Evolutionary conservation across 176 grass and related monocot genomes (phyloP).

Genomic region (Cenchrus purpureus): DNA sequence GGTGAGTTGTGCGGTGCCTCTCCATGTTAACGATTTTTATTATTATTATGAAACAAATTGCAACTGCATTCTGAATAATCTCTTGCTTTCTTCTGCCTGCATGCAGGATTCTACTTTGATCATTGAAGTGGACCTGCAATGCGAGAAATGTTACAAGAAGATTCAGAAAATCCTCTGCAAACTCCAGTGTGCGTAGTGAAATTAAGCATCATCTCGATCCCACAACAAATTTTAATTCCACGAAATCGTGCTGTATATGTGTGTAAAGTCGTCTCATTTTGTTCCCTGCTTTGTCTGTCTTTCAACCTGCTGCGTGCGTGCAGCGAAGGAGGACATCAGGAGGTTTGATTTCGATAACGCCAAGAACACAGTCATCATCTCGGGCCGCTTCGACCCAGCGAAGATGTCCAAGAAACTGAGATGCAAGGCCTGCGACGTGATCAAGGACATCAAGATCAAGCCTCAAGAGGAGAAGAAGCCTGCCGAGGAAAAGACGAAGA

Average conservation of each 20-base stretch:
- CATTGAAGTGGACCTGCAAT: constrained; percentile 53
- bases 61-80: neutral
- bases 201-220: neutral
- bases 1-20: constrained; percentile 5
- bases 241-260: neutral
- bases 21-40: neutral
- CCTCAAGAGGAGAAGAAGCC: neutral
- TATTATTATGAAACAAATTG: neutral
- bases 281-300: neutral
- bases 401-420: constrained; percentile 42
- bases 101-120: constrained; percentile 31
- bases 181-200: constrained; percentile 39
- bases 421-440: constrained; percentile 53
- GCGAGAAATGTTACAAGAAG: constrained; percentile 53
- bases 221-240: neutral
- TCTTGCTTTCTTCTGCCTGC: too few species aligned
- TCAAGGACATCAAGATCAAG: constrained; percentile 49
- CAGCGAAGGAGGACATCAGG: constrained; percentile 50
- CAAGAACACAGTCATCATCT: constrained; percentile 40
- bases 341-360: constrained; percentile 30
- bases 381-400: constrained; percentile 35
- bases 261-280: too few species aligned
- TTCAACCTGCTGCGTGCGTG: neutral
- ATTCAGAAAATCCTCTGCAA: constrained; percentile 53
- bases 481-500: neutral